phyloP scores from a whole-genome alignment of 2,329 filamentous ascomycete species.

The Sphaerulina musiva region DNA sequence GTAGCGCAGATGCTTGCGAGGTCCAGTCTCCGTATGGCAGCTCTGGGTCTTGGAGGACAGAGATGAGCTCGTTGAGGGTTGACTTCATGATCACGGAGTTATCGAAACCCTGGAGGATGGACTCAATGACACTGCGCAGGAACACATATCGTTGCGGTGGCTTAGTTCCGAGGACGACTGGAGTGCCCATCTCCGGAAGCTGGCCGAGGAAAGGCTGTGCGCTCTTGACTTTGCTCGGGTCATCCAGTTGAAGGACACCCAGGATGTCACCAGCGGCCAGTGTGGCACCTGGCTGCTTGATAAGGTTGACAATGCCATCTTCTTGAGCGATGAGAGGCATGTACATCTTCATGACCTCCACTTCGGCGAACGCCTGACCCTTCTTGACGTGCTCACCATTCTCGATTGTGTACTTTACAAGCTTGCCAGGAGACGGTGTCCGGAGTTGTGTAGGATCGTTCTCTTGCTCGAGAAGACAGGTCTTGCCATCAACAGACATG shows the following conservation, averaged over 20 bases:
- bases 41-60: constrained; percentile 80
- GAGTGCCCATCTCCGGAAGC: constrained; percentile 77
- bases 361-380: constrained; percentile 89
- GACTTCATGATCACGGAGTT: constrained; percentile 93
- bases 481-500: constrained; percentile 95
- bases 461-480: constrained; percentile 93
- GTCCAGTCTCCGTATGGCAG: constrained; percentile 96
- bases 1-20: constrained; percentile 90
- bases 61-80: constrained; percentile 81
- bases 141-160: constrained; percentile 79
- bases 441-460: constrained; percentile 97
- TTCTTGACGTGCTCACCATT: constrained; percentile 90
- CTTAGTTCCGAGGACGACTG: constrained; percentile 84
- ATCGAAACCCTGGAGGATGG: constrained; percentile 90
- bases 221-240: constrained; percentile 93
- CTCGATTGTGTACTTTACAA: constrained; percentile 95
- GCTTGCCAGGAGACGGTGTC: constrained; percentile 90
- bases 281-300: constrained; percentile 98
- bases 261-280: constrained; percentile 97
- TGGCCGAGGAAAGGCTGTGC: constrained; percentile 89
- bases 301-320: constrained; percentile 92
- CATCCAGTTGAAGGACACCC: constrained; percentile 92
- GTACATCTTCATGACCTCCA: constrained; percentile 99
- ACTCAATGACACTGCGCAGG: constrained; percentile 68
- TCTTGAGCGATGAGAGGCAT: constrained; percentile 95